These are phyloP conservation scores for Mortierella polycephala DNA, from an alignment of 371 early-diverging fungal species.

Conservation along the genomic window DNA sequence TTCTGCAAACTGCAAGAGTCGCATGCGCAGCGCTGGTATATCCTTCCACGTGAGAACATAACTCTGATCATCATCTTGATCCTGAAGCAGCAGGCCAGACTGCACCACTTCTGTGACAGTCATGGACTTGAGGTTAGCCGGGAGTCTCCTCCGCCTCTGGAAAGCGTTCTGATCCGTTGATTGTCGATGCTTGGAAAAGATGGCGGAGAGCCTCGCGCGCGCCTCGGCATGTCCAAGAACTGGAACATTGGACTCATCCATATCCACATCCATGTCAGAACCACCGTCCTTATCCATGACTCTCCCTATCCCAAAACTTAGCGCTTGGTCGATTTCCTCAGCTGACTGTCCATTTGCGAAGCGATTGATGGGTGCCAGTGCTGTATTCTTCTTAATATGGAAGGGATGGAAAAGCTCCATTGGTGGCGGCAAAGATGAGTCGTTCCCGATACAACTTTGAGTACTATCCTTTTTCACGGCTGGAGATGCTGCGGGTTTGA, in stretches of 20 bases:
- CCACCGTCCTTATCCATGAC: constrained; percentile 6
- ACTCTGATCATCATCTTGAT: constrained; percentile 42
- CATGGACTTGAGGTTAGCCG: constrained; percentile 33
- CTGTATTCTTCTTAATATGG: constrained; percentile 68
- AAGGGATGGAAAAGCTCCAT: constrained; percentile 72
- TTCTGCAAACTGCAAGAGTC: constrained; percentile 77
- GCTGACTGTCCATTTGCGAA: constrained; percentile 30
- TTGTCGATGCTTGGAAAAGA: constrained; percentile 10
- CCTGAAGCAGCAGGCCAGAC: constrained; percentile 29
- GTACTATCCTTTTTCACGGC: constrained; percentile 29
- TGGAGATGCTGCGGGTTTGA: constrained; percentile 27
- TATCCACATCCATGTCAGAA: constrained; percentile 17
- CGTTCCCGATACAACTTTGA: constrained; percentile 24
- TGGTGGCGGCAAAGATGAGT: constrained; percentile 13
- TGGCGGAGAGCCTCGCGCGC: constrained; percentile 7
- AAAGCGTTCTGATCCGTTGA: not conserved
- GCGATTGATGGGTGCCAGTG: constrained; percentile 55
- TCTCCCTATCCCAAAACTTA: constrained; percentile 9
- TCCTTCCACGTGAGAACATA: constrained; percentile 50
- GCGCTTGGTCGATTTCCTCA: constrained; percentile 37
- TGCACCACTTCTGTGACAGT: constrained; percentile 23
- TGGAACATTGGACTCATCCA: constrained; percentile 3
- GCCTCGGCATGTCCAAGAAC: not conserved
- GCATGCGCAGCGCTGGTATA: constrained; percentile 64
- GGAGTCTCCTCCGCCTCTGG: constrained; percentile 27